Evolutionary conservation across 192 early-diverging fungal genomes (phyloP), one percentile per base, ranked within the genome.

Genomic region (Allomyces macrogynus): DNA sequence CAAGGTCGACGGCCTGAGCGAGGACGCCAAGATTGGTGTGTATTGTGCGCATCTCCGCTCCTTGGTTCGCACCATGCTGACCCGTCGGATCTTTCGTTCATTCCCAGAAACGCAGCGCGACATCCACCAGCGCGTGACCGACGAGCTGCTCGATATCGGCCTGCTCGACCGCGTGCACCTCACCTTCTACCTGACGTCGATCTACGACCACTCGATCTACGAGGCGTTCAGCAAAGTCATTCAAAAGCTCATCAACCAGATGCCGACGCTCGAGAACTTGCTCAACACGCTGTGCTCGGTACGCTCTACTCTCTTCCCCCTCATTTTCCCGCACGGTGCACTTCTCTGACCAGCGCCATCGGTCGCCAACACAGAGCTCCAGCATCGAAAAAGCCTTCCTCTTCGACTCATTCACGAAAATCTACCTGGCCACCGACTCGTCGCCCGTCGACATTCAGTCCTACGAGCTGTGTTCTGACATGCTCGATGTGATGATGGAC

Each of bases 351-450:
- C 23, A 54, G 20, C 14, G 1, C 62, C 24, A 22, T 10, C 70
- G 18, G 24, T 32, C 18, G 42, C 69, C 25, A 43, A 4, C 27
- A 18, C 67, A 92, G 89, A 92, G 87, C 67, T 94, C 93, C 23
- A 87, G 88, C 10, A 88, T 98, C 63, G 95, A 98, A 71, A 98
- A 98, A 72, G 91, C 90, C 23, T 96, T 93, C 69, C 74, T 98
- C 62, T 92, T 98, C 67, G 95, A 98, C 70, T 77, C 86, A 5
- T 61, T 78, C 26, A 87, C 89, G 20, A 93, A 94, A 69, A 86
- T 96, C 27, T 98, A 96, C 70, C 84, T 98, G 65, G 91, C 95
- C 5, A 96, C 90, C 5, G 95, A 98, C 66, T 84, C 83, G 65
- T 91, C 92, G 10, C 93, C 95, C 5, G 85, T 86, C n/a, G 86